Conservation (phyloP, 176 grass and related monocot species). For the Triticum turgidum region DNA sequence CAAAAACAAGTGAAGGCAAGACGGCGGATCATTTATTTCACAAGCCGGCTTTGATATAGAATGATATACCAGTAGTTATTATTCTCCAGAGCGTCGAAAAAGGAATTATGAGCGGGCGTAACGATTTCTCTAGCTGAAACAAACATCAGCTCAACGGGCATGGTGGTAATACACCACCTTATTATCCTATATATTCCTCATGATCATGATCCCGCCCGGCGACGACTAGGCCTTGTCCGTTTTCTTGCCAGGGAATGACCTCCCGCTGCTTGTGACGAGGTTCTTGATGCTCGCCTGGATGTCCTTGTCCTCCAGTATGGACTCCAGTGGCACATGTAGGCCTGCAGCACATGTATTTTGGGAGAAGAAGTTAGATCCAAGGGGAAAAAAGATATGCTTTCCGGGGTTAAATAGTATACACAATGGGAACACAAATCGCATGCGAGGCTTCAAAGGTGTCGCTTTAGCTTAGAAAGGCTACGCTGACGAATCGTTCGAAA, state of each 20-base stretch:
- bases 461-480: constrained; percentile 35
- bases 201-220: not conserved
- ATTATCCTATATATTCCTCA: constrained; percentile 35
- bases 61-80: constrained; percentile 25
- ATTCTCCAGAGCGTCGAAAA: constrained; percentile 10
- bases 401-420: not conserved
- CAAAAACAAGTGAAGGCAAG: not conserved
- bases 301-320: constrained; percentile 69
- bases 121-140: constrained; percentile 24
- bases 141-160: constrained; percentile 17
- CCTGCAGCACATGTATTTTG: constrained; percentile 48
- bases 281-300: constrained; percentile 76
- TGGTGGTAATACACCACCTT: not conserved
- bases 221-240: not conserved
- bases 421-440: not conserved
- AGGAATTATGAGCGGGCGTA: not conserved
- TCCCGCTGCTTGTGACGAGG: constrained; percentile 64
- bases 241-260: constrained; percentile 63
- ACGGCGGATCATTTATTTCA: constrained; percentile 18
- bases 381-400: not conserved
- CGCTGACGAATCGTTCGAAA: constrained; percentile 21
- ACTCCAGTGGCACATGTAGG: constrained; percentile 83
- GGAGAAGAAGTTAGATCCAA: constrained; percentile 45
- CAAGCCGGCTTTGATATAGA: not conserved
- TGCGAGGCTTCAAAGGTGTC: constrained; percentile 17